Evolutionary conservation across 2,329 filamentous ascomycete genomes (phyloP).

Genomic region (Beauveria sp.): DNA sequence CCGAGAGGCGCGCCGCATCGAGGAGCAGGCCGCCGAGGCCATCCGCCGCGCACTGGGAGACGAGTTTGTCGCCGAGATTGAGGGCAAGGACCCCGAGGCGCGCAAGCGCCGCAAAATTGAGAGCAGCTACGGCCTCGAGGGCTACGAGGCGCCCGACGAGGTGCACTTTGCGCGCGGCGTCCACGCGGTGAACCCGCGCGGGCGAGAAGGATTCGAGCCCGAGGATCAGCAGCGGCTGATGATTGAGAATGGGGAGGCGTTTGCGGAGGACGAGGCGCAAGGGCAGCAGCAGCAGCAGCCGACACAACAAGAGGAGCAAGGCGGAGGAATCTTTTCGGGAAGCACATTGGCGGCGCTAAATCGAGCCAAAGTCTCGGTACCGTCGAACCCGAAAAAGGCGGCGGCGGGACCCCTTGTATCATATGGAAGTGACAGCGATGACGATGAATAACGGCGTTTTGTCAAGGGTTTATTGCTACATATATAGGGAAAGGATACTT

Average conservation of each 20-base stretch:
- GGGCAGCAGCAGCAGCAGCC: constrained; percentile 9
- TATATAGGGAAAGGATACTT: constrained; percentile 14
- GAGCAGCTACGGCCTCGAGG: constrained; percentile 78
- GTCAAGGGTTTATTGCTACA: not conserved
- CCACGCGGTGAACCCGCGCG: constrained; percentile 54
- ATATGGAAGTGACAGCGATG: constrained; percentile 87
- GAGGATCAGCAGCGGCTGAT: constrained; percentile 55
- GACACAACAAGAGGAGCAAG: constrained; percentile 23
- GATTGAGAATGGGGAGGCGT: constrained; percentile 47
- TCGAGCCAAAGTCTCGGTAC: constrained; percentile 44
- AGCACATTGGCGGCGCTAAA: constrained; percentile 76
- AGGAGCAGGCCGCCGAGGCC: constrained; percentile 94
- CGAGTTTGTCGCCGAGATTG: constrained; percentile 87
- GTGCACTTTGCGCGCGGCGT: constrained; percentile 83
- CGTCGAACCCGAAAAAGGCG: constrained; percentile 45
- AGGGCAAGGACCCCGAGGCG: constrained; percentile 81
- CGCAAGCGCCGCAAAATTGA: constrained; percentile 85
- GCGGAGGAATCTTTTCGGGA: constrained; percentile 68
- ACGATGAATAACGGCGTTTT: constrained; percentile 28
- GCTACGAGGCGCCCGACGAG: constrained; percentile 89
- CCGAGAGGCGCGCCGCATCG: constrained; percentile 76
- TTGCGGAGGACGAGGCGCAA: constrained; percentile 28
- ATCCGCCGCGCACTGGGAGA: constrained; percentile 80
- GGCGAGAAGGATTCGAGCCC: constrained; percentile 52
- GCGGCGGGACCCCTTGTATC: constrained; percentile 67